Conservation (phyloP, 2,329 filamentous ascomycete genomes). For the Colletotrichum eleusines region DNA sequence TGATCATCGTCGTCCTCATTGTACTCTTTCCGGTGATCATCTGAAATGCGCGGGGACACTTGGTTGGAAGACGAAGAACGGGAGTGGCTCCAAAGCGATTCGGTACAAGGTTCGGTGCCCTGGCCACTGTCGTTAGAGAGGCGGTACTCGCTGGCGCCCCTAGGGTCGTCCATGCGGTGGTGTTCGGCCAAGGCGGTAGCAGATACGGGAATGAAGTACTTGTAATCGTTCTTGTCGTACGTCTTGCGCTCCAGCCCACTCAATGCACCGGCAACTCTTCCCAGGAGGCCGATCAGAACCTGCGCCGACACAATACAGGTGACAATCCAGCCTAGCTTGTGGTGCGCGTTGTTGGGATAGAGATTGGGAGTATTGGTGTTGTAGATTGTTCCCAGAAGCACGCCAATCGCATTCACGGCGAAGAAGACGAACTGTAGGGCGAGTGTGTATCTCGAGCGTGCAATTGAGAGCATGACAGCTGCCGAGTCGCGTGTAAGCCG, state of each 20-base stretch:
- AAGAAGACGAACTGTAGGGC: conserved; percentile 77
- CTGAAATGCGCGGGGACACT: conserved; percentile 45
- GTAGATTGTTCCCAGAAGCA: conserved; percentile 78
- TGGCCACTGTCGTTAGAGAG: conserved; percentile 80
- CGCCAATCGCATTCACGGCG: conserved; percentile 70
- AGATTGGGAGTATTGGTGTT: conserved; percentile 86
- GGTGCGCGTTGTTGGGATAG: conserved; percentile 89
- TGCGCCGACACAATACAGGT: conserved; percentile 80
- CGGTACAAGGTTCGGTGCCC: conserved; percentile 77
- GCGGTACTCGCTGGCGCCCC: conserved; percentile 56
- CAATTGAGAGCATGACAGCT: conserved; percentile 90
- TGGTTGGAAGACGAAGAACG: conserved; percentile 69
- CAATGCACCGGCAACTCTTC: conserved; percentile 63
- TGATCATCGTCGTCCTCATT: conserved; percentile 61
- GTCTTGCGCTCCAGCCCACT: conserved; percentile 9
- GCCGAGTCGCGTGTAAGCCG: conserved; percentile 30
- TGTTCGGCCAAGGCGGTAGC: conserved; percentile 66
- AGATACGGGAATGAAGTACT: conserved; percentile 73
- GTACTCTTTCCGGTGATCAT: conserved; percentile 56
- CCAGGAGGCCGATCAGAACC: conserved; percentile 74
- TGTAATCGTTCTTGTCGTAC: conserved; percentile 58
- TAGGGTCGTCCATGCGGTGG: conserved; percentile 51
- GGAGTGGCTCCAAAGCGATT: conserved; percentile 74
- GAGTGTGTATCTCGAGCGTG: conserved; percentile 80
- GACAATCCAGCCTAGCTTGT: conserved; percentile 87